Evolutionary conservation across 2,329 filamentous ascomycete species (phyloP), one percentile per base, ranked within the genome.

Genomic region (Rhytidhysteron rufulum): DNA sequence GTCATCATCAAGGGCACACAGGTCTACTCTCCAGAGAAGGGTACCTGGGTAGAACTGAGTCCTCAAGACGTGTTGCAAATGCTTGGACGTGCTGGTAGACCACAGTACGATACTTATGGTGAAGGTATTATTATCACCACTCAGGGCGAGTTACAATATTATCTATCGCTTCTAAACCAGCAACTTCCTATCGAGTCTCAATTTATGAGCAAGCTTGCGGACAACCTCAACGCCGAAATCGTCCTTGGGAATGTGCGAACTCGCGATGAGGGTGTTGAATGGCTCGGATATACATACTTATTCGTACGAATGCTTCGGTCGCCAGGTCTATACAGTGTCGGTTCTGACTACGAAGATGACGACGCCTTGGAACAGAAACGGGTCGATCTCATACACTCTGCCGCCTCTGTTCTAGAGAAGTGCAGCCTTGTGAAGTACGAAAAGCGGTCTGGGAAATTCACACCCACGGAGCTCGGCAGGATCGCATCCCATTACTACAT

Each of bases 401-500:
- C 94, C 35, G 91, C 93, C 13, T 78, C 80, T 22, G 82, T 95
- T 2, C 72, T 98, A 9, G 88, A 94, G 57, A 93, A 87, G 60
- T 88, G 88, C 2, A 89, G 85, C 45, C 77, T 98, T 6, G 77
- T 95, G 66, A 96, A 95, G 58, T 98, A 98, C 58, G 93, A 98
- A 56, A 93, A 94, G 65, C 93, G 93, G 67, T 83, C 84, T 1
- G 93, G 94, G 19, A 86, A 83, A 55, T 68, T 98, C 22, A 89
- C 95, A 66, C 80, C 87, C 4, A 98, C 93, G 0, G 93, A 98
- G 64, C 82, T 98, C 40, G 93, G 94, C 38, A 84, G 93, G 31
- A 94, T 98, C 52, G 86, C 94, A 5, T 97, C 91, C 11, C 93
- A 98, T 65, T 98, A 98, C 73, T 98, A 98, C 72, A 96, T 98